These are phyloP conservation scores for Chlorella sp. DNA, from an alignment of 139 green algal genomes.

Conservation along the genomic window DNA sequence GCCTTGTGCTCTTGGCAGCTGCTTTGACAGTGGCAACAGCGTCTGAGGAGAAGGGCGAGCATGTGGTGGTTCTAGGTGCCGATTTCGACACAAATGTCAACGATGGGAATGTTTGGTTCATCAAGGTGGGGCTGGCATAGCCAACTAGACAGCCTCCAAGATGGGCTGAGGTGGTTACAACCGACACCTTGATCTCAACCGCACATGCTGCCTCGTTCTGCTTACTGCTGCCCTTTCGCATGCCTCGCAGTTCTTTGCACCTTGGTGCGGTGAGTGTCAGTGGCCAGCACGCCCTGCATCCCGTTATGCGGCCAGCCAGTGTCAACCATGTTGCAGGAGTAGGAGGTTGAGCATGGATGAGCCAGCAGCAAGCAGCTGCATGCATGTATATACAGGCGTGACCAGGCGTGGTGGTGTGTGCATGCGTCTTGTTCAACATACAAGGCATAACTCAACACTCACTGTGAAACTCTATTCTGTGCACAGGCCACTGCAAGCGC, in stretches of 20 bases:
- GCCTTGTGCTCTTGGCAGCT: too few species aligned
- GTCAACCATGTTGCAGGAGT: not conserved
- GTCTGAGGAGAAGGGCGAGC: too few species aligned
- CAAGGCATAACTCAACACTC: too few species aligned
- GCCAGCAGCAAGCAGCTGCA: too few species aligned
- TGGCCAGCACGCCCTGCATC: not conserved
- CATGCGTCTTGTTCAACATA: too few species aligned
- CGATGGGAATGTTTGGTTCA: conserved; percentile 43
- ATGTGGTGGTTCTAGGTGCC: too few species aligned
- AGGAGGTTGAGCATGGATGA: not conserved
- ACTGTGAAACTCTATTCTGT: not conserved
- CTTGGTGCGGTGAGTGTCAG: conserved; percentile 47
- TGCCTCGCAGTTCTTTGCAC: conserved; percentile 48
- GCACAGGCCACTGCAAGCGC: conserved; percentile 70
- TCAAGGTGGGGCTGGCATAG: conserved; percentile 22
- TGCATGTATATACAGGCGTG: too few species aligned
- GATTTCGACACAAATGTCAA: too few species aligned
- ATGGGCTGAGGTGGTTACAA: not conserved
- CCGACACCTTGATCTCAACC: not conserved
- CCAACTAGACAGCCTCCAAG: not conserved
- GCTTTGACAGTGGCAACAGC: too few species aligned
- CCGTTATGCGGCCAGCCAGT: not conserved
- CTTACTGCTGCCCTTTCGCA: not conserved
- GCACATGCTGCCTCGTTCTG: not conserved
- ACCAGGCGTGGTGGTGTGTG: too few species aligned